Base-by-base conservation (phyloP, 2,329 filamentous ascomycete genomes). In the Trichophyton equinum region DNA sequence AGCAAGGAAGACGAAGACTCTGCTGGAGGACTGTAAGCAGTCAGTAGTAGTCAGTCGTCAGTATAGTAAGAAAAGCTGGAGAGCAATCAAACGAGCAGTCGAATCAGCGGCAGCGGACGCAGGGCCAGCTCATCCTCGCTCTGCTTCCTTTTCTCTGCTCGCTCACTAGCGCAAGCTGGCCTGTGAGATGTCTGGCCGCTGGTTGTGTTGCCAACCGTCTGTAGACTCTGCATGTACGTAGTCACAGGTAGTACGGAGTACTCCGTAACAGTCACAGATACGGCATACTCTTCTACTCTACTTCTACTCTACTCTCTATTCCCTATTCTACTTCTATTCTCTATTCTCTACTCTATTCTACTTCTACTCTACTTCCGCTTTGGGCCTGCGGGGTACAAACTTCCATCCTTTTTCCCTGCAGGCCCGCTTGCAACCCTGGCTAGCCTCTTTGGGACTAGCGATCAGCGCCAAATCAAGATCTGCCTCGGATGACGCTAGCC, bases 391-490 rank as follows among this genome's bases (percentile, higher is more conserved):
- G 46, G 46, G 46, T 49, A 49, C 46, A 25, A 33, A 6, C 9
- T 27, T n/a, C 49, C 13, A n/a, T 36, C 22, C 33, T 36, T 55
- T 27, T 25, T n/a, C 27, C 49, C 27, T 36, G 22, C 9, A 38
- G 11, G 11, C 6, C 27, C 27, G 27, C 27, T 30, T 30, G 27
- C 11, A 38, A 38, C 33, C 33, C 33, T 38, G 33, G 2, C 33
- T 38, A 38, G 33, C 46, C 22, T 15, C 13, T 20, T 49, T 15
- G 1, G 46, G 46, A 13, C 13, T 22, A 49, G 27, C 25, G 49
- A 55, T 55, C 49, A 13, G 7, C 49, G 13, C 13, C 46, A 49
- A 49, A 55, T 55, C 49, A 55, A 49, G 49, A 55, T 55, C 49
- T 55, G 27, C 33, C 4, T 22, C 49, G 46, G 46, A 2, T 27